A percentile compares a stretch with the other conserved stretches of the same genome.
Conservation (phyloP, 139 green algal species). For the Asterochloris erici region DNA sequence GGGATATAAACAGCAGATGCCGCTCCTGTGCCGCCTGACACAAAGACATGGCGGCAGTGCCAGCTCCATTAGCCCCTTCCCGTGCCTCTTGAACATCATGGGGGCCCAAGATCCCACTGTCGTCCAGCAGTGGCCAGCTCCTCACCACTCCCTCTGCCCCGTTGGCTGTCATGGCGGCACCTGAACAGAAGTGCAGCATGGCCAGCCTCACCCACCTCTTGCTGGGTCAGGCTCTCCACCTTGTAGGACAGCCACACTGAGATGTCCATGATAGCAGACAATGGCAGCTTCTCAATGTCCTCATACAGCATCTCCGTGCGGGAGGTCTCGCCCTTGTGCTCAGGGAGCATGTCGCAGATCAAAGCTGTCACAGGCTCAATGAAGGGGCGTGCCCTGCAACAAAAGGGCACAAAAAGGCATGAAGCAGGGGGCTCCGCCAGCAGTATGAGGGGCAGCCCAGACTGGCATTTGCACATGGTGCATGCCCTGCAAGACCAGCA, state of each 20-base stretch:
- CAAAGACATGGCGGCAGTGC: no score
- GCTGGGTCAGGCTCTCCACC: slow-evolving; percentile 69
- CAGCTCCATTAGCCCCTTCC: no score
- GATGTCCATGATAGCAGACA: slow-evolving; percentile 55
- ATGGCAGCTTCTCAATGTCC: slow-evolving; percentile 70
- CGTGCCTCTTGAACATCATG: no score
- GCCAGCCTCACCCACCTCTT: slow-evolving; percentile 18
- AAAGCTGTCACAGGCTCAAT: slow-evolving; percentile 64
- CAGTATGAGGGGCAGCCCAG: not conserved
- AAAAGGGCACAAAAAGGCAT: no score
- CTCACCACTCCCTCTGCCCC: no score
- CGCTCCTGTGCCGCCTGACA: no score
- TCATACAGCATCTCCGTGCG: slow-evolving; percentile 63
- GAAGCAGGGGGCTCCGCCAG: not conserved
- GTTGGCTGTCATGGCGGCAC: no score
- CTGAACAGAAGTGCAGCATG: no score
- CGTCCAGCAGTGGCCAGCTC: no score
- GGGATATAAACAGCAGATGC: no score
- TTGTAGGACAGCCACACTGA: slow-evolving; percentile 81
- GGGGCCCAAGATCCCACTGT: no score
- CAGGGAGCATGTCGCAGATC: slow-evolving; percentile 62
- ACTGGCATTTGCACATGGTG: not conserved
- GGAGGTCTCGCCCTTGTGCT: slow-evolving; percentile 45
- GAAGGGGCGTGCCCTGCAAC: slow-evolving; percentile 47
- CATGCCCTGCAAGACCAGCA: no score